phyloP scores from a whole-genome alignment of 495 filamentous ascomycete species.

The Lasiosphaeriaceae sp. region DNA sequence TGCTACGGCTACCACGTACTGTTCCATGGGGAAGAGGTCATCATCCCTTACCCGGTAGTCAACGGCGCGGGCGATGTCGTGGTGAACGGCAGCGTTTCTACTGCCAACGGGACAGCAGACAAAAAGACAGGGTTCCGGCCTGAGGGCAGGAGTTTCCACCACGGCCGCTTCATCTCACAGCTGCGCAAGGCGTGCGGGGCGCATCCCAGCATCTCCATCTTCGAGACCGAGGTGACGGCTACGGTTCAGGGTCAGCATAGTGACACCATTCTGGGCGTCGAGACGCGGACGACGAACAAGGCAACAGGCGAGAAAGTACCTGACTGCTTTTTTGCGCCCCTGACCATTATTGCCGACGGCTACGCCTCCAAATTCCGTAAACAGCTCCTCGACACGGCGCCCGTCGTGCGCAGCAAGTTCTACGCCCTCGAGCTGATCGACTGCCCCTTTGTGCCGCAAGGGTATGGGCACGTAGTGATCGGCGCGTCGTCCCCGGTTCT shows the following conservation, averaged over 20 bases:
- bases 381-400: slow-evolving; percentile 61
- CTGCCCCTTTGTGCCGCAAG: slow-evolving; percentile 64
- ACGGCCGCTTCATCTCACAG: slow-evolving; percentile 77
- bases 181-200: slow-evolving; percentile 62
- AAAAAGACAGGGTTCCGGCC: slow-evolving; percentile 35
- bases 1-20: slow-evolving; percentile 84
- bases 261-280: slow-evolving; percentile 68
- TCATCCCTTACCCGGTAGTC: slow-evolving; percentile 67
- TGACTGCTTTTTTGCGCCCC: slow-evolving; percentile 74
- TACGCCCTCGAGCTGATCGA: slow-evolving; percentile 90
- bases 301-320: slow-evolving; percentile 52
- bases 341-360: slow-evolving; percentile 89
- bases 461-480: slow-evolving; percentile 85
- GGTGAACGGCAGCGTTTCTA: slow-evolving; percentile 1
- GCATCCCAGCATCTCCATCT: slow-evolving; percentile 67
- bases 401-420: slow-evolving; percentile 76
- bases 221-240: slow-evolving; percentile 66
- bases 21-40: slow-evolving; percentile 74
- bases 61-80: slow-evolving; percentile 22
- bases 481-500: slow-evolving; percentile 76
- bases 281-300: slow-evolving; percentile 57
- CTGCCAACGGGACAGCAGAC: slow-evolving; percentile 2
- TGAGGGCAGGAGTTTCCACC: slow-evolving; percentile 72
- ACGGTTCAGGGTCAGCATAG: slow-evolving; percentile 57
- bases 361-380: slow-evolving; percentile 94